Evolutionary conservation across 2,329 filamentous ascomycete species (phyloP).

Genomic region (Ophiocordyceps australis): DNA sequence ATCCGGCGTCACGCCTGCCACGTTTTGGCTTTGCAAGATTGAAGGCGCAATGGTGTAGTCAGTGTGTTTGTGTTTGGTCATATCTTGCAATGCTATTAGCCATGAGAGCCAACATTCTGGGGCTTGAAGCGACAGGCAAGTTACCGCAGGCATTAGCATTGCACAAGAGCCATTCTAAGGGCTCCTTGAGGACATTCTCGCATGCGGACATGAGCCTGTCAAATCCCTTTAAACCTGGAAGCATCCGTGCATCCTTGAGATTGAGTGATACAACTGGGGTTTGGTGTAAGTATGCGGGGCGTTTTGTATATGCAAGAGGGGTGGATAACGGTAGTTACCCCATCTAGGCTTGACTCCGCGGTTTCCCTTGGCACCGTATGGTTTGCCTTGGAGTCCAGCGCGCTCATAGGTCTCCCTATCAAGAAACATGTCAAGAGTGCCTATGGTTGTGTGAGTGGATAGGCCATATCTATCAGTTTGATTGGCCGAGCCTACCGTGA

Average conservation of each 20-base stretch:
- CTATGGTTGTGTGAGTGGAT: constrained; percentile 17
- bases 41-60: constrained; percentile 16
- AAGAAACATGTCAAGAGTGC: constrained; percentile 56
- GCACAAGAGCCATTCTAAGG: constrained; percentile 62
- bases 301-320: no score
- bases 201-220: constrained; percentile 62
- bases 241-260: constrained; percentile 56
- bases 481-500: constrained; percentile 32
- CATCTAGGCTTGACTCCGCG: constrained; percentile 51
- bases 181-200: constrained; percentile 52
- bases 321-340: constrained; percentile 44
- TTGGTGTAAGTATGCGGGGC: not conserved
- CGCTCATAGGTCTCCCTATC: constrained; percentile 70
- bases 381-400: constrained; percentile 59
- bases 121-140: no score
- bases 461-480: not conserved
- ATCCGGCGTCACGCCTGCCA: constrained; percentile 8
- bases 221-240: constrained; percentile 69
- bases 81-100: constrained; percentile 32
- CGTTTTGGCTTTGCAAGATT: constrained; percentile 4
- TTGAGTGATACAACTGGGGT: constrained; percentile 58
- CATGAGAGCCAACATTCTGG: no score
- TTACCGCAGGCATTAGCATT: constrained; percentile 26
- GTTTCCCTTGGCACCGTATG: constrained; percentile 38
- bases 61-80: constrained; percentile 23